phyloP scores from a whole-genome alignment of 345 rosid species.

The Euphorbia pulcherrima region DNA sequence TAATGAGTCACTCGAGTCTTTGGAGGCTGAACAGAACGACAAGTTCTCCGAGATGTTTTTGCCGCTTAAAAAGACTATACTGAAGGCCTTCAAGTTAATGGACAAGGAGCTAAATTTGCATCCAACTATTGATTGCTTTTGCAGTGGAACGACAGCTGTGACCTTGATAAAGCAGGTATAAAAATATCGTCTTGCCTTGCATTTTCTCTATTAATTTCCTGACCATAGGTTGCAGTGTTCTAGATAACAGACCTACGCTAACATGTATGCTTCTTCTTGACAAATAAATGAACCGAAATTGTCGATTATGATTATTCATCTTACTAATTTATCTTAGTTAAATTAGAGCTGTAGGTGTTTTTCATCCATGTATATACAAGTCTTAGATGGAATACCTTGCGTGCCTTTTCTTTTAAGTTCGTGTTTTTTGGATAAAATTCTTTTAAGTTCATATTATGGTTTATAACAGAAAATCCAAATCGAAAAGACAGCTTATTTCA shows the following conservation, averaged over 20 bases:
- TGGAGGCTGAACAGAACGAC: slow-evolving; percentile 45
- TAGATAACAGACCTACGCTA: background rate
- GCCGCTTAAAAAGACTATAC: slow-evolving; percentile 61
- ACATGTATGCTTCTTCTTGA: background rate
- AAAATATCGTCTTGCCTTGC: background rate
- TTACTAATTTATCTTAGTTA: background rate
- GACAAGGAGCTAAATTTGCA: slow-evolving; percentile 82
- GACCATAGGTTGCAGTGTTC: background rate
- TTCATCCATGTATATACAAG: background rate
- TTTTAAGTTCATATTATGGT: background rate
- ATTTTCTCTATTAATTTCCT: background rate
- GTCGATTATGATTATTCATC: background rate
- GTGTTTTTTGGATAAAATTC: too few species aligned
- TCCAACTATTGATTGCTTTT: slow-evolving; percentile 88
- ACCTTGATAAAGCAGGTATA: slow-evolving; percentile 88
- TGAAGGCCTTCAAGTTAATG: slow-evolving; percentile 73
- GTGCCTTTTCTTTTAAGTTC: background rate
- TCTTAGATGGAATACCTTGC: background rate
- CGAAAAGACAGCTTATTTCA: too few species aligned
- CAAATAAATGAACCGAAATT: background rate
- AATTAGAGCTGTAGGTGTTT: background rate
- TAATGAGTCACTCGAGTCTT: slow-evolving; percentile 57
- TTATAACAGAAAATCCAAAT: too few species aligned
- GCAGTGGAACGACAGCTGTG: slow-evolving; percentile 96
- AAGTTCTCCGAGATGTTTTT: slow-evolving; percentile 54